These are phyloP conservation scores for Erysimum cheiri DNA, from an alignment of 441 rosid genomes.

Conservation along the genomic window DNA sequence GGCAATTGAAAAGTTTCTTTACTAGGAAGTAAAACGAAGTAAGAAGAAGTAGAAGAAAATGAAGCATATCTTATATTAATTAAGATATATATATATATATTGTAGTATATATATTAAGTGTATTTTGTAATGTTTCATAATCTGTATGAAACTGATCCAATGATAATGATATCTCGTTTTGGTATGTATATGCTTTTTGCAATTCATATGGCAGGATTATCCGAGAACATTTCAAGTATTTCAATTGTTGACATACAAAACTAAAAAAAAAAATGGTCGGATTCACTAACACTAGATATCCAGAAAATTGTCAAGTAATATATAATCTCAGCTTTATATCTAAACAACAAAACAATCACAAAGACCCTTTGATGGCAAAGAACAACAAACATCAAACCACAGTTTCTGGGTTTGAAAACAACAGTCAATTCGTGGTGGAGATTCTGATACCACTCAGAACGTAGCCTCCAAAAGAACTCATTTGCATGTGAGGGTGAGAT, in stretches of 20 bases:
- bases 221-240: background rate
- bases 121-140: conserved; percentile 28
- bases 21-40: conserved; percentile 52
- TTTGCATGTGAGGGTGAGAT: conserved; percentile 94
- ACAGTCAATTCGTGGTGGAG: conserved; percentile 38
- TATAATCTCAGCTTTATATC: conserved; percentile 19
- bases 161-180: conserved; percentile 9
- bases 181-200: background rate
- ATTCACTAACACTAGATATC: background rate
- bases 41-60: background rate
- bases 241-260: background rate
- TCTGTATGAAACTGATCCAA: conserved; percentile 31
- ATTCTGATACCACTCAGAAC: conserved; percentile 79
- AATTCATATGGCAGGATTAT: background rate
- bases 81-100: conserved; percentile 29
- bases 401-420: conserved; percentile 15
- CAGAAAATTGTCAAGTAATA: background rate
- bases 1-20: conserved; percentile 70
- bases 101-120: conserved; percentile 29
- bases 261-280: background rate
- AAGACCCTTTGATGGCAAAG: conserved; percentile 1
- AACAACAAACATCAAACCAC: conserved; percentile 32
- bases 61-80: conserved; percentile 1
- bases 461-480: conserved; percentile 88
- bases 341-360: conserved; percentile 35